Percentiles rank a stretch among this genome's conserved stretches.
Conservation (phyloP, 2,329 filamentous ascomycete species). For the Exophiala oligosperma region DNA sequence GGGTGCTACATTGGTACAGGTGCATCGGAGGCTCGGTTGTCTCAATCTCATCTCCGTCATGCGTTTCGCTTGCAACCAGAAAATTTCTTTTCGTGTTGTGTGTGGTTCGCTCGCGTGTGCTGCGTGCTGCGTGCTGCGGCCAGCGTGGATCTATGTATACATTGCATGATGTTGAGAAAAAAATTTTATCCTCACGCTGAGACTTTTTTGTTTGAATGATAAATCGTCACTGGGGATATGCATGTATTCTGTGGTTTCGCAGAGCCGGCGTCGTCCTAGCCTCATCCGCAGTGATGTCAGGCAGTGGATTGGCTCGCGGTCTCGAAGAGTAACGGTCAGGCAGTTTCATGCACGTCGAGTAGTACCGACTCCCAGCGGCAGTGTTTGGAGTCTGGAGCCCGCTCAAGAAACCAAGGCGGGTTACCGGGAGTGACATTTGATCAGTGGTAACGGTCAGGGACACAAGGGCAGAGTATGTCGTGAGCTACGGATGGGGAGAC, state of each 20-base stretch:
- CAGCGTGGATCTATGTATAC: constrained; percentile 5
- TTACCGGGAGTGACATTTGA: neutral
- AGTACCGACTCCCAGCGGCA: constrained; percentile 6
- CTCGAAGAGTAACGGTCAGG: constrained; percentile 15
- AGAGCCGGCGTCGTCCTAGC: constrained; percentile 2
- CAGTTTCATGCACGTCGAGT: constrained; percentile 10
- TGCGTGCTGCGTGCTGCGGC: too few species aligned
- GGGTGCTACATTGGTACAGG: neutral
- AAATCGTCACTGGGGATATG: neutral
- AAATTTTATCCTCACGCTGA: neutral
- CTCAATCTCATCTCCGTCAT: constrained; percentile 23
- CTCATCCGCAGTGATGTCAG: constrained; percentile 14
- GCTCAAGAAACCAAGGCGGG: neutral
- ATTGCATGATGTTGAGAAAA: neutral
- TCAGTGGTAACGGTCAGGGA: neutral
- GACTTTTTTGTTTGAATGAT: neutral
- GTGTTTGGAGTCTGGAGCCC: neutral
- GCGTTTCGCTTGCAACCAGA: constrained; percentile 6
- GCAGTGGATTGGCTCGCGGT: constrained; percentile 5
- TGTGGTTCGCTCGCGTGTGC: constrained; percentile 3
- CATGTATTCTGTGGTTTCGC: neutral
- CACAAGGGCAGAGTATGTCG: neutral
- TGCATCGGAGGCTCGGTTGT: constrained; percentile 12
- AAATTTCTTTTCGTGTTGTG: neutral
- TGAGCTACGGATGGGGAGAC: neutral